Percentiles rank a stretch among this genome's conserved stretches.
Conservation (phyloP, 2,329 filamentous ascomycete species). For the Trichoderma aggressivum region DNA sequence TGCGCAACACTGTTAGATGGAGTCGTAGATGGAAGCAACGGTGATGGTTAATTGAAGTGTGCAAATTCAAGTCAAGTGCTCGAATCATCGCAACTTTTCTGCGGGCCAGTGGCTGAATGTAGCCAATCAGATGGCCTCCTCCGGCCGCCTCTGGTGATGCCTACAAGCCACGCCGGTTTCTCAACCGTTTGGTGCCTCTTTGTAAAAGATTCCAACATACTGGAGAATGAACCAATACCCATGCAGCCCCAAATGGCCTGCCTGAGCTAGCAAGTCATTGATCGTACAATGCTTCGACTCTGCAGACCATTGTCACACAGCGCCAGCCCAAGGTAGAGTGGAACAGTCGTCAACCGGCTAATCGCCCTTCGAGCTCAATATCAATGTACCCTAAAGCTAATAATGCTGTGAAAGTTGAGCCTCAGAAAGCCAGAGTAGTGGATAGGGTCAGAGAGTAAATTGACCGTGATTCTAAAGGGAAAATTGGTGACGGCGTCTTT, state of each 20-base stretch:
- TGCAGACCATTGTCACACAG: background rate
- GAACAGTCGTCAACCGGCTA: background rate
- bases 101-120: background rate
- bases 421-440: background rate
- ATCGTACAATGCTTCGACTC: background rate
- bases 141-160: background rate
- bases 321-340: background rate
- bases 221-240: background rate
- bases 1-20: background rate
- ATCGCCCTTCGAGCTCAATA: background rate
- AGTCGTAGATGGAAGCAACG: background rate
- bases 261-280: background rate
- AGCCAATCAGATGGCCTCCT: background rate
- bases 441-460: background rate
- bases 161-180: background rate
- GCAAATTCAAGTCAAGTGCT: background rate
- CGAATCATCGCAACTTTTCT: slow-evolving; percentile 19
- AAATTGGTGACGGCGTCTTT: background rate
- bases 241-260: background rate
- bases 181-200: background rate
- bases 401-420: background rate
- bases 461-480: background rate
- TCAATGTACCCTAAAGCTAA: background rate
- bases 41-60: background rate
- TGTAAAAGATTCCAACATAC: background rate